Conservation (phyloP, 1,284 basidiomycete species). For the Sporisorium sorghi region DNA sequence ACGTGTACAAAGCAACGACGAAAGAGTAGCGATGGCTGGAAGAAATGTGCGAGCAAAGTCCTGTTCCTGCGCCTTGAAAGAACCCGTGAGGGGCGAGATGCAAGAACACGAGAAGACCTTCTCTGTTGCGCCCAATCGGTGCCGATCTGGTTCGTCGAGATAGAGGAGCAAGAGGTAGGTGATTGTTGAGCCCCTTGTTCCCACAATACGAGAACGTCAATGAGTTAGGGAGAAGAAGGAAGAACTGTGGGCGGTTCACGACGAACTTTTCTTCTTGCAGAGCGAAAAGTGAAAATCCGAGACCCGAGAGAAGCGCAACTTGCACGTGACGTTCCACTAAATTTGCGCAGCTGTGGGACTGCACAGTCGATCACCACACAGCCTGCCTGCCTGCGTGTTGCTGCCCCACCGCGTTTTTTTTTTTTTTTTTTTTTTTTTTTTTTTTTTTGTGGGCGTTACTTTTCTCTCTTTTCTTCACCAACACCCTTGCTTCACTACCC, state of each 20-base stretch:
- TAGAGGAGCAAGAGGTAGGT: constrained; percentile 54
- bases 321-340: constrained; percentile 8
- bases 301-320: not conserved
- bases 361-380: constrained; percentile 17
- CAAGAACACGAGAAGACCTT: constrained; percentile 47
- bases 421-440: too few species aligned
- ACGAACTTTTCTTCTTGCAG: not conserved
- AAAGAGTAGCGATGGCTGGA: not conserved
- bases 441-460: too few species aligned
- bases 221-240: constrained; percentile 53
- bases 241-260: not conserved
- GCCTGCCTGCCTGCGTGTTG: too few species aligned
- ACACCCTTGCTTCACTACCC: not conserved
- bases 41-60: constrained; percentile 49
- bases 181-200: constrained; percentile 47
- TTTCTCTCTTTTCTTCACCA: not conserved
- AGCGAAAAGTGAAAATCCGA: constrained; percentile 1
- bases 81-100: constrained; percentile 18
- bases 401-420: too few species aligned
- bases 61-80: constrained; percentile 40
- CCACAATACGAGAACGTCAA: constrained; percentile 61
- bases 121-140: constrained; percentile 22
- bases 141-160: constrained; percentile 59
- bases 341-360: not conserved
- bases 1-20: not conserved